These are phyloP conservation scores for Irineochytrium annulatum DNA, from an alignment of 192 early-diverging fungal genomes.

Conservation along the genomic window DNA sequence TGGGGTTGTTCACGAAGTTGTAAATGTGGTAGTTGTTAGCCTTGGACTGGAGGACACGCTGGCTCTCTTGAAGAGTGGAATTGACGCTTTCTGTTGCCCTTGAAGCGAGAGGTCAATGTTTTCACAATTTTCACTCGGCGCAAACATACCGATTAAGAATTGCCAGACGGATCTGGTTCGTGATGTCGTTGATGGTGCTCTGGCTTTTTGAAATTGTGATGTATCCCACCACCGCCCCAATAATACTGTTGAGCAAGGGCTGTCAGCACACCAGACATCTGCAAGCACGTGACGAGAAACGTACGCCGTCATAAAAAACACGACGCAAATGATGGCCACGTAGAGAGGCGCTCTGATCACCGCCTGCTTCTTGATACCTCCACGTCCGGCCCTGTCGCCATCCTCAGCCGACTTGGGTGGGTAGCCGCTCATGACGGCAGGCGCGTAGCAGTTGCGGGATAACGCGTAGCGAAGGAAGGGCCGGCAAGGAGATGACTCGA, in stretches of 20 bases:
- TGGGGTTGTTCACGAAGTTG: too few relatives aligned
- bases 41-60: neutral
- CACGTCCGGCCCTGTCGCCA: neutral
- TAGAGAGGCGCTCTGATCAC: neutral
- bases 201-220: neutral
- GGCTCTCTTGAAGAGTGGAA: neutral
- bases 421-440: too few relatives aligned
- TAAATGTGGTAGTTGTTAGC: neutral
- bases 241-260: neutral
- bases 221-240: neutral
- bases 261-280: neutral
- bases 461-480: too few relatives aligned
- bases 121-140: too few relatives aligned
- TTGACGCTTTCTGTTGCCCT: neutral
- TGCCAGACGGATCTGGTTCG: neutral
- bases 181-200: neutral
- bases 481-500: too few relatives aligned
- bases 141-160: constrained; percentile 4
- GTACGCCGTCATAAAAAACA: neutral
- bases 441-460: too few relatives aligned
- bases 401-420: too few relatives aligned
- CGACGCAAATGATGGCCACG: neutral
- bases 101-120: too few relatives aligned
- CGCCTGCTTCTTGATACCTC: constrained; percentile 1
- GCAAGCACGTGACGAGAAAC: too few relatives aligned